Base-by-base conservation (phyloP, 805 yeast genomes). In the Tetrapisispora namnaoensis region DNA sequence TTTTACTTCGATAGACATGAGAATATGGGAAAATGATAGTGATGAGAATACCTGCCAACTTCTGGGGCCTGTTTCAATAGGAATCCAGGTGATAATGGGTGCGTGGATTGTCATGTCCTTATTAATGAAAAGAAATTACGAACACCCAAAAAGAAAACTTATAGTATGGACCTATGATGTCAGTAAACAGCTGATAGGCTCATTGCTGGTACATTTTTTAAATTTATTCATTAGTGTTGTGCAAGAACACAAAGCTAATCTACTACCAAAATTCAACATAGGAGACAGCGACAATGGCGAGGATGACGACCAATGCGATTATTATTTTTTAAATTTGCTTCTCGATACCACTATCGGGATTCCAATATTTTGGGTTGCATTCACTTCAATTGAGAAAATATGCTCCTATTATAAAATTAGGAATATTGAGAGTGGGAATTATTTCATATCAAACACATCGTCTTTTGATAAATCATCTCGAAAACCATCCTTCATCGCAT, bases 311-410 rank as follows among this genome's bases (percentile, higher is more conserved):
- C 95, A 96, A 8, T 93, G 98, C 66, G 91, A 87, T 56, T 93
- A 96, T 93, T 91, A 93, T 69, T 91, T 91, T 61, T 70, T 93
- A 48, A 91, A 86, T 59, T 76, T 91, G 37, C 73, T 91, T 28
- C 77, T 91, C 61, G 99, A 91, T 65, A 90, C 98, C 39, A 91
- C 99, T 0, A 75, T 90, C 7, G 99, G 99, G 0, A 91, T 91
- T 2, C 95, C 95, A 7, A 77, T 91, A 2, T 68, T 85, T 24
- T 85, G 86, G 79, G 65, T 65, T 7, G 66, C 71, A 22, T 71
- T 90, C 28, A 75, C 75, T 50, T 52, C 71, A 2, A 70, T 81
- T 1, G 83, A 82, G 61, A 67, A 64, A 16, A 47, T 71, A 2
- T 76, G 65, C 32, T 53, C 51, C 18, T 46, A 45, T 37, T 57